Conservation (phyloP, 2,329 filamentous ascomycete species). For the Decorospora gaudefroyi region DNA sequence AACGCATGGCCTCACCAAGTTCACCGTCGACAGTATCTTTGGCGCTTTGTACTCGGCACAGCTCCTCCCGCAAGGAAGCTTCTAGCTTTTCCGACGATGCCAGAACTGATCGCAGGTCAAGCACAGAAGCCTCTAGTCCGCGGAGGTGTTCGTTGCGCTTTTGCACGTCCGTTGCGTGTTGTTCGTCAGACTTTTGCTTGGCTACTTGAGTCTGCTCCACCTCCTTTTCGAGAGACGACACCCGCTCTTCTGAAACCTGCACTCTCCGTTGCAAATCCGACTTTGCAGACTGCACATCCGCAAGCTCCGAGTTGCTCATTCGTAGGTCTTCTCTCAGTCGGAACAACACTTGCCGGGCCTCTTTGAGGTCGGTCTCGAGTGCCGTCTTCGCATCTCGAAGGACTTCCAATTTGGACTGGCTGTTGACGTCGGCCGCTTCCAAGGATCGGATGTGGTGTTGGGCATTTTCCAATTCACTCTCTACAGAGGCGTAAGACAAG, state of each 20-base stretch:
- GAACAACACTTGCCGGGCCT: conserved; percentile 24
- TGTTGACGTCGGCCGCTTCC: conserved; percentile 22
- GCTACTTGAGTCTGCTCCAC: conserved; percentile 22
- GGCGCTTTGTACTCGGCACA: conserved; percentile 16
- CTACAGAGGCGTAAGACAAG: conserved; percentile 19
- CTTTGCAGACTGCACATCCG: conserved; percentile 27
- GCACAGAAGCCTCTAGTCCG: conserved; percentile 31
- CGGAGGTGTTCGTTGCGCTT: conserved; percentile 29
- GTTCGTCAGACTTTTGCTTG: conserved; percentile 21
- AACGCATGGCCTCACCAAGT: conserved; percentile 11
- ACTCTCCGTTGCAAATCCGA: conserved; percentile 27
- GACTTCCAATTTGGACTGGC: conserved; percentile 25
- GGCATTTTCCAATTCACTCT: conserved; percentile 29
- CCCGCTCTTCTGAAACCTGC: conserved; percentile 25
- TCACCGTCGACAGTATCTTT: conserved; percentile 19
- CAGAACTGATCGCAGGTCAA: conserved; percentile 20
- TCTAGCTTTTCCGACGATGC: conserved; percentile 24
- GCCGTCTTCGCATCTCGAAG: conserved; percentile 25
- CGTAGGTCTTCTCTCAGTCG: conserved; percentile 30
- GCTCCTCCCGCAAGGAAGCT: conserved; percentile 18
- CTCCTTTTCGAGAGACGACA: conserved; percentile 22
- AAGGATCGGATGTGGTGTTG: conserved; percentile 26
- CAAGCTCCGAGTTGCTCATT: conserved; percentile 30
- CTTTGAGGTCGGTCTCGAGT: conserved; percentile 28
- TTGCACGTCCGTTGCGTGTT: conserved; percentile 15